Base-by-base conservation (phyloP, 1,284 basidiomycete species). In the Laetiporus sulphureus region DNA sequence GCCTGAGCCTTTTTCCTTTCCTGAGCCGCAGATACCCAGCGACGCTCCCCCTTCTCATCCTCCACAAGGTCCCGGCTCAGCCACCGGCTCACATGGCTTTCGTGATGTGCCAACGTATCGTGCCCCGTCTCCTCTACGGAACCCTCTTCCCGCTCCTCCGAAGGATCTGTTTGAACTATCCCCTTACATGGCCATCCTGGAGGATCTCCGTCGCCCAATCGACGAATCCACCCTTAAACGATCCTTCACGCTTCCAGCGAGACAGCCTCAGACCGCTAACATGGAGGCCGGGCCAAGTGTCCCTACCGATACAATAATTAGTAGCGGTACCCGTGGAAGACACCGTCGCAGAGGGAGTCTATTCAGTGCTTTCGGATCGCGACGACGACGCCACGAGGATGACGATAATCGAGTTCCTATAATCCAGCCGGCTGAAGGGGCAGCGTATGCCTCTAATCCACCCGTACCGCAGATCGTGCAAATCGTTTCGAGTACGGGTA, bases 101-200 rank as follows among this genome's bases (percentile, higher is more conserved):
- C 22, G 38, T 5, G 24, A 32, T 5, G 15, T 20, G 25, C 25
- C 20, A 21, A 46, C 42, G 3, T 36, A 39, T 18, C 47, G 47
- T 8, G 38, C 43, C n/a, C 35, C 27, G 20, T 29, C 41, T 10
- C 38, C 24, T 4, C 34, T 32, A 10, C 39, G 44, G 19, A 56
- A 56, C 36, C 54, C 54, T n/a, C 42, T 56, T 6, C 54, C 54
- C 2, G 39, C 34, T 18, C 54, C 54, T 0, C 54, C 54, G 1
- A 38, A 39, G 19, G 47, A 56, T 35, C 38, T 56, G 20, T 46
- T 53, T 25, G 42, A 49, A 24, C 21, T 34, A 18, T 50, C 52
- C 5, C 52, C 49, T 1, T 54, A 54, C 40, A 38, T 44, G 10
- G 24, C 36, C 3, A 13, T 54, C 22, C 42, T 53, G 3, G 40